Evolutionary conservation across 2,329 filamentous ascomycete species (phyloP), one percentile per base, ranked within the genome.

Genomic region (Orbilia blumenaviensis): DNA sequence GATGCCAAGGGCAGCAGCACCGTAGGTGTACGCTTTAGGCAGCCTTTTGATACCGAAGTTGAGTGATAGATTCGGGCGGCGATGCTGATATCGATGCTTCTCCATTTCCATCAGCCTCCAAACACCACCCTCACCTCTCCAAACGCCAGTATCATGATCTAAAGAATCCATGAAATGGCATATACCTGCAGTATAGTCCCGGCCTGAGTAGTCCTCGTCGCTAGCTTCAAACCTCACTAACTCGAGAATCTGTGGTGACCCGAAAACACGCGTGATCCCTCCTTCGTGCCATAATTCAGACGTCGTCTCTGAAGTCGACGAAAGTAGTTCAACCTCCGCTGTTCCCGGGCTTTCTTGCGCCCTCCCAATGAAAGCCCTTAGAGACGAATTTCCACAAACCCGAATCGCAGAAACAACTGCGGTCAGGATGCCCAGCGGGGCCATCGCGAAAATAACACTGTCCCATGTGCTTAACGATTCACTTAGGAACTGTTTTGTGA

Each of bases 301-400:
- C 1, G 56, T 44, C 1, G 34, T 48, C n/a, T 41, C 29, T 18
- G 38, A 48, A 1, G 81, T 82, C 0, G 79, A 82, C 4, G 80
- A 79, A n/a, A 77, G 78, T 1, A 82, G 63, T 44, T 82, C 80
- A 1, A 77, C 78, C 61, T 82, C 81, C 1, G 72, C 78, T 10
- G 38, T 66, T 0, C 72, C 79, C 0, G 38, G 42, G 4, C 77
- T 77, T 60, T 81, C 81, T 82, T 81, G 79, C 0, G 83, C 80
- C 42, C 83, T 67, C 0, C 84, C 84, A 8, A 85, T 80, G 21
- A 85, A 81, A 1, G 84, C 82, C 8, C 81, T 79, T 58, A 78
- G 29, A 29, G 66, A 79, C 2, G 52, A 6, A 32, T 48, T 66
- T 34, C 64, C 0, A 81, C 83, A 63, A 78, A 84, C 32, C 63